Evolutionary conservation across 2,329 filamentous ascomycete species (phyloP), one percentile per base, ranked within the genome.

Genomic region (Calonectria ilicicola): DNA sequence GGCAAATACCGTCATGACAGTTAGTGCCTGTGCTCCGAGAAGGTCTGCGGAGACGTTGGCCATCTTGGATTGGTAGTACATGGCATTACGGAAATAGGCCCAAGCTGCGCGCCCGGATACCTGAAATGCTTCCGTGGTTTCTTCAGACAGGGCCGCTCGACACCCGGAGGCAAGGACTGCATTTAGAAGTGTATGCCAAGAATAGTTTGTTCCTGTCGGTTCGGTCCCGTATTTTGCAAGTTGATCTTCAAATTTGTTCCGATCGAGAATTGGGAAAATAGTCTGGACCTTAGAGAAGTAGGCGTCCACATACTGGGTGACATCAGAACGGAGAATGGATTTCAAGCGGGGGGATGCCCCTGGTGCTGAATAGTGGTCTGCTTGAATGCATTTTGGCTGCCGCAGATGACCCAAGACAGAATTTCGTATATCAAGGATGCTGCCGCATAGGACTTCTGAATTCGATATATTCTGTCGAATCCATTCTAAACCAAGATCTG

Each of bases 1-100:
- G 14, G 69, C 62, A 42, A 71, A 71, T 19, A 71, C 44, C 7
- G 69, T 47, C 63, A 71, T 38, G 12, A 71, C 69, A 5, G 69
- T 63, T 7, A 63, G 27, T 2, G 69, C 69, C 23, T 71, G 63
- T 2, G 67, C 69, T 3, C 21, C 69, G n/a, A 71, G 15, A 1
- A 66, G 51, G 19, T 67, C 64, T 26, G 69, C 62, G 19, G 53
- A 21, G 12, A 7, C n/a, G 35, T 71, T 40, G 7, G 67, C 26
- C 1, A 71, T 71, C 2, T 64, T 12, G 4, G 66, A 32, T n/a
- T 69, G 44, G 19, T 42, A 69, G 5, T 7, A 64, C 1, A 69
- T 17, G 12, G 66, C 44, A 29, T 63, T 53, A 23, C 44, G 14
- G 27, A 69, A 69, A 56, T 53, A 69, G 2, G 19, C 51, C 69